A percentile compares a stretch with the other conserved stretches of the same genome.
Conservation (phyloP, 2,329 filamentous ascomycete genomes). For the Pseudogymnoascus sp. region DNA sequence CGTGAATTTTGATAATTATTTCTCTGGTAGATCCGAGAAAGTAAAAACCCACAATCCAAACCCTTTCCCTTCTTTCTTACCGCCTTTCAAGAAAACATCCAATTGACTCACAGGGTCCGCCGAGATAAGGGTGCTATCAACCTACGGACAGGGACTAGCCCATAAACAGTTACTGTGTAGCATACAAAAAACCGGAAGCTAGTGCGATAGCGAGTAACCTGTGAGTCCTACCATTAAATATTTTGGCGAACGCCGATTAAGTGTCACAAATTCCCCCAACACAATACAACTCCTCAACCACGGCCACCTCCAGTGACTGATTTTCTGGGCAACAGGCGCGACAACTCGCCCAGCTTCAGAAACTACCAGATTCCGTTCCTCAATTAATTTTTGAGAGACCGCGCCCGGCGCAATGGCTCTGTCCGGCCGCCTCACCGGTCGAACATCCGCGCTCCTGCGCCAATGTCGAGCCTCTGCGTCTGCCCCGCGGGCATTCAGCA, state of each 20-base stretch:
- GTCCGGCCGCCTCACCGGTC: conserved; percentile 24
- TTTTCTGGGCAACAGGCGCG: conserved; percentile 10
- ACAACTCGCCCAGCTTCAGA: conserved; percentile 7
- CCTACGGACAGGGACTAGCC: conserved; percentile 2
- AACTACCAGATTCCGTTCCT: not conserved
- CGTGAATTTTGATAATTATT: conserved; percentile 5
- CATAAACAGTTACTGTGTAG: not conserved
- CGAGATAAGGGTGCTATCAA: conserved; percentile 1
- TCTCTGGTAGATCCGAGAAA: not conserved
- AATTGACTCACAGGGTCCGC: conserved; percentile 8
- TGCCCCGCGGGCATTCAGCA: conserved; percentile 23
- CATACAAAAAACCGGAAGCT: conserved; percentile 6
- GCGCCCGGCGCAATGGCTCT: conserved; percentile 26
- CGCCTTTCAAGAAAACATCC: not conserved
- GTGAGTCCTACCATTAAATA: conserved; percentile 5
- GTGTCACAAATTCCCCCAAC: conserved; percentile 8
- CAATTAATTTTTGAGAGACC: conserved; percentile 12
- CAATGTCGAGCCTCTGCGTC: conserved; percentile 22
- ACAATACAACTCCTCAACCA: conserved; percentile 11
- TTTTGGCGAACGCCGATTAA: not conserved
- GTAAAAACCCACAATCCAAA: conserved; percentile 6
- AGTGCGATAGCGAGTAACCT: conserved; percentile 6
- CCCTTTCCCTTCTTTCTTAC: not conserved
- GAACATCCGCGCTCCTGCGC: conserved; percentile 27
- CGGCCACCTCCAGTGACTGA: conserved; percentile 4